phyloP scores from a whole-genome alignment of 2,329 filamentous ascomycete genomes.

The Cladosporium austrohemisphaericum region DNA sequence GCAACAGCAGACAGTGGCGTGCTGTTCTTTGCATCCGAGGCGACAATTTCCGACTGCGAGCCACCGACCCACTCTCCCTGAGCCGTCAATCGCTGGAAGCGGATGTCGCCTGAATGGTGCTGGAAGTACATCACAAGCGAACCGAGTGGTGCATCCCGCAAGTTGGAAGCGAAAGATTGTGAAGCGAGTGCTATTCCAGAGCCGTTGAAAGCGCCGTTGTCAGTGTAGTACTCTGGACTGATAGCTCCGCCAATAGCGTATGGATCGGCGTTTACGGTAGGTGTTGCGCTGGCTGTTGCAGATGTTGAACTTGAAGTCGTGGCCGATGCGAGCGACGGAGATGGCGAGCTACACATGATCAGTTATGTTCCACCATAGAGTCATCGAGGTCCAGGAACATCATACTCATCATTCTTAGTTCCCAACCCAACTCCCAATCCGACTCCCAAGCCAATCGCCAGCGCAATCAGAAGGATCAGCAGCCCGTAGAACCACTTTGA shows the following conservation, averaged over 20 bases:
- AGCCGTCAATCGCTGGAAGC: slow-evolving; percentile 37
- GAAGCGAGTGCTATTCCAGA: slow-evolving; percentile 45
- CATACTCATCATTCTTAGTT: slow-evolving; percentile 27
- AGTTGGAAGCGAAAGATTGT: slow-evolving; percentile 36
- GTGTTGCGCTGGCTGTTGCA: slow-evolving; percentile 2
- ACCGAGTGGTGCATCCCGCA: slow-evolving; percentile 33
- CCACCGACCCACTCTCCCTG: slow-evolving; percentile 40
- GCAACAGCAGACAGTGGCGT: slow-evolving; percentile 43
- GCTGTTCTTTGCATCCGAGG: slow-evolving; percentile 42
- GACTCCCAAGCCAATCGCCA: slow-evolving; percentile 34
- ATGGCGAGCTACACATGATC: neutral
- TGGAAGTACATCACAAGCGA: slow-evolving; percentile 45
- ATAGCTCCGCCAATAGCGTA: slow-evolving; percentile 39
- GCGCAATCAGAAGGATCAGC: slow-evolving; percentile 25
- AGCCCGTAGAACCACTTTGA: slow-evolving; percentile 21
- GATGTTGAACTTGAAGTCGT: neutral
- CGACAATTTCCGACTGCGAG: slow-evolving; percentile 36
- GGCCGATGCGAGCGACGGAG: neutral
- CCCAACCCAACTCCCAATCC: slow-evolving; percentile 38
- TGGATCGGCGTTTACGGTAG: slow-evolving; percentile 15
- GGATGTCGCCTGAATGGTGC: slow-evolving; percentile 41
- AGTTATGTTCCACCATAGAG: too few species aligned
- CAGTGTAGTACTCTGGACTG: slow-evolving; percentile 37
- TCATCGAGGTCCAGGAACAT: too few species aligned
- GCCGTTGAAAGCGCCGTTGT: slow-evolving; percentile 45